Conservation (phyloP, 2,329 filamentous ascomycete species). For the Aureobasidium melanogenum region DNA sequence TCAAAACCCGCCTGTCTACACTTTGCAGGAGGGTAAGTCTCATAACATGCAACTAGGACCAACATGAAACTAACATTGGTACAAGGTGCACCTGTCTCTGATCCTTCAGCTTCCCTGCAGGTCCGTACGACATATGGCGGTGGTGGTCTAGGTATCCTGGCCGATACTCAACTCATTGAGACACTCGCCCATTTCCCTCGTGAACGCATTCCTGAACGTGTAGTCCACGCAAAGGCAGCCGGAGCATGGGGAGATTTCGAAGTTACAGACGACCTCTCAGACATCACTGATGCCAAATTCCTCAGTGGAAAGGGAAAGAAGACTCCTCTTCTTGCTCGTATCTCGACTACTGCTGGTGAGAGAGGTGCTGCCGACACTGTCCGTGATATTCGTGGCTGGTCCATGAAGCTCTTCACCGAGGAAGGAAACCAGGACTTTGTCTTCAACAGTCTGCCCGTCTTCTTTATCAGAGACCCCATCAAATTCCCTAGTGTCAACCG, state of each 20-base stretch:
- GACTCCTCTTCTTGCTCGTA: conserved; percentile 38
- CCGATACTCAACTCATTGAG: conserved; percentile 55
- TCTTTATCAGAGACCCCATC: conserved; percentile 36
- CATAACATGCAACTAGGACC: not conserved
- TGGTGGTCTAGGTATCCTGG: conserved; percentile 38
- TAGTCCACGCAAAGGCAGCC: conserved; percentile 18
- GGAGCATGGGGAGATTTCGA: conserved; percentile 38
- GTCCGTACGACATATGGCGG: conserved; percentile 14
- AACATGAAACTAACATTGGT: not conserved
- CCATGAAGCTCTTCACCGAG: conserved; percentile 44
- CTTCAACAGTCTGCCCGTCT: conserved; percentile 35
- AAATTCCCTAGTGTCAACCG: conserved; percentile 34
- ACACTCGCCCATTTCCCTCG: conserved; percentile 50
- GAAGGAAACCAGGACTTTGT: conserved; percentile 46
- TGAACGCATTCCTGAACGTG: conserved; percentile 52
- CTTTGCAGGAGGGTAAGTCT: not conserved
- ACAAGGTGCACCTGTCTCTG: not conserved
- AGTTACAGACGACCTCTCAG: conserved; percentile 49
- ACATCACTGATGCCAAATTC: conserved; percentile 48
- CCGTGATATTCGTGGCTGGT: conserved; percentile 42
- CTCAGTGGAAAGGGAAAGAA: conserved; percentile 47
- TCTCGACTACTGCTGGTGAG: conserved; percentile 40
- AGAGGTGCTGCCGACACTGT: conserved; percentile 39
- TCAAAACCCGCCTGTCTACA: not conserved
- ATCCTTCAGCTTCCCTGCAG: not conserved